A percentile compares a stretch with the other conserved stretches of the same genome.
phyloP scores from a whole-genome alignment of 371 early-diverging fungal species.

The Funneliformis caledonium region DNA sequence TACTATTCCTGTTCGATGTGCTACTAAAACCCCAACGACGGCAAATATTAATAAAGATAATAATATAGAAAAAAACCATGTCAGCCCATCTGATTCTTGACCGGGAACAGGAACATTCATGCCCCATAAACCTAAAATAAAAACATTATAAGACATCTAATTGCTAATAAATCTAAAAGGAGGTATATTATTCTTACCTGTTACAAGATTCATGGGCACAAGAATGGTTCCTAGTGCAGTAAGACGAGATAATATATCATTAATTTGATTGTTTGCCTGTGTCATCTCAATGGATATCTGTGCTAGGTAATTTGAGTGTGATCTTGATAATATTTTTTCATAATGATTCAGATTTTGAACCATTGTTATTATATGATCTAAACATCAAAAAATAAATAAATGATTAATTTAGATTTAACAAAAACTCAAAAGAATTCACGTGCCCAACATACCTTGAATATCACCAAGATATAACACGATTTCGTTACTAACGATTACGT shows the following conservation, averaged over 20 bases:
- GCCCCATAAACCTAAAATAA: constrained; percentile 60
- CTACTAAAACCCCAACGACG: constrained; percentile 20
- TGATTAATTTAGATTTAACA: neutral
- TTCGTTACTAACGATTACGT: constrained; percentile 51
- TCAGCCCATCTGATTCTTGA: constrained; percentile 61
- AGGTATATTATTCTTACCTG: constrained; percentile 49
- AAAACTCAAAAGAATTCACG: neutral
- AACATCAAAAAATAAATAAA: neutral
- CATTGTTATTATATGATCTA: constrained; percentile 96
- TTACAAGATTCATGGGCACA: constrained; percentile 90
- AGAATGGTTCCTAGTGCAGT: constrained; percentile 91
- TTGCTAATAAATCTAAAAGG: constrained; percentile 35
- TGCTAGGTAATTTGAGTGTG: constrained; percentile 95
- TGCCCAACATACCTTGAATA: constrained; percentile 69
- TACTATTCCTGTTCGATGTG: constrained; percentile 37
- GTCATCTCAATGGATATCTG: constrained; percentile 96
- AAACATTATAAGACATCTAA: neutral
- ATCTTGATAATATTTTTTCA: constrained; percentile 87
- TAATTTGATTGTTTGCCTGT: constrained; percentile 89
- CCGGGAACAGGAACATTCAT: constrained; percentile 90
- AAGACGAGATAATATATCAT: constrained; percentile 89
- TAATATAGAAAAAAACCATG: constrained; percentile 67
- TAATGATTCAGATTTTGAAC: constrained; percentile 88
- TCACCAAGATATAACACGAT: constrained; percentile 84
- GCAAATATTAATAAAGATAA: constrained; percentile 23